Conservation (phyloP, 805 yeast species). For the Metschnikowia koreensis region DNA sequence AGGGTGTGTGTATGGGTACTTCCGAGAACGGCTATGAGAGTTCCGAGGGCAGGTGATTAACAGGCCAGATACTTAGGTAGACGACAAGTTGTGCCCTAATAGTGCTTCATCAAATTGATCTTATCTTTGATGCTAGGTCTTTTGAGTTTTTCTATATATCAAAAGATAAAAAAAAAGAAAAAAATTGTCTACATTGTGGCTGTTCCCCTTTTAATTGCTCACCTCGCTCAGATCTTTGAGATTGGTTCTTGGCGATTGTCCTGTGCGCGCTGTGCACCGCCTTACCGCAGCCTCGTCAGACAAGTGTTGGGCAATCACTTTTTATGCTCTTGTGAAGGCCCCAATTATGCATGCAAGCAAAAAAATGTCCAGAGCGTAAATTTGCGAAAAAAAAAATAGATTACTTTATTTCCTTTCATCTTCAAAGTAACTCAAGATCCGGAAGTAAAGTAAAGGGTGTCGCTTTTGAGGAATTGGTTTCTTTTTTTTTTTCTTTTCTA, state of each 20-base stretch:
- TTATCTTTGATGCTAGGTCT: no score
- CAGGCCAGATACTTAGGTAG: neutral
- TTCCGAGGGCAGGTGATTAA: slow-evolving; percentile 1
- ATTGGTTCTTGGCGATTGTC: neutral
- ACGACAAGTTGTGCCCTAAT: no score
- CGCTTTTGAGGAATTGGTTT: no score
- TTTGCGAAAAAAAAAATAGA: no score
- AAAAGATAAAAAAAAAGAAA: no score
- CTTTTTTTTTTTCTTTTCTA: no score
- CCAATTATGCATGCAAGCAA: neutral
- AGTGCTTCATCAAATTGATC: neutral
- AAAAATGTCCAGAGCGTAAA: neutral
- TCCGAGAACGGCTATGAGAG: neutral
- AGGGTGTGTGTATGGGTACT: neutral
- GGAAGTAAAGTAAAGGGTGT: no score
- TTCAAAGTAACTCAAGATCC: no score
- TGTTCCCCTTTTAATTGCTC: neutral
- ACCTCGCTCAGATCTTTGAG: neutral
- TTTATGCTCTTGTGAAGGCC: neutral
- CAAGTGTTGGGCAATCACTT: neutral
- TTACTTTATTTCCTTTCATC: no score
- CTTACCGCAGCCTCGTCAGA: neutral
- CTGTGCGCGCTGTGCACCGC: neutral
- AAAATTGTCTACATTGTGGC: neutral
- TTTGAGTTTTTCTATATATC: no score